phyloP scores from a whole-genome alignment of 2,329 filamentous ascomycete species.

The Alternaria hordeiaustralica region DNA sequence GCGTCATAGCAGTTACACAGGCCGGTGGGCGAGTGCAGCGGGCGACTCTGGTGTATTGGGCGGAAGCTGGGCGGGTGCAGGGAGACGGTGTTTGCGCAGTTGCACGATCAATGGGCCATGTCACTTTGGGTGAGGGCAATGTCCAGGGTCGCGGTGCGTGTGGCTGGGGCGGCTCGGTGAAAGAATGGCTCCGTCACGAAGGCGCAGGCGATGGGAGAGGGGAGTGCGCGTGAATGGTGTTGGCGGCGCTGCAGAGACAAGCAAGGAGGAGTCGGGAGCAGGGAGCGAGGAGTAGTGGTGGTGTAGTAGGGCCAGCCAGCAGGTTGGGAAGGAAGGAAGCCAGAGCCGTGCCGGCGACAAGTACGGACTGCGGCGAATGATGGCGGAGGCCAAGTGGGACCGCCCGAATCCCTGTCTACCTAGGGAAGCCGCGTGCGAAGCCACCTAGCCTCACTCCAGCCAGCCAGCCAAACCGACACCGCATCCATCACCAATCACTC shows the following conservation, averaged over 20 bases:
- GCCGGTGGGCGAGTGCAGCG: constrained; percentile 3
- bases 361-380: constrained; percentile 32
- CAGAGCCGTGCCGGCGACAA: constrained; percentile 24
- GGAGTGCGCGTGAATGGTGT: neutral
- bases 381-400: constrained; percentile 22
- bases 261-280: constrained; percentile 6
- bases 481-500: neutral
- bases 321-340: constrained; percentile 19
- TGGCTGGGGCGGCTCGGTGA: constrained; percentile 35
- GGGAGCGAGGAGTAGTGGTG: constrained; percentile 8
- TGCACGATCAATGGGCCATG: constrained; percentile 46
- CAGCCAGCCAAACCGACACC: neutral
- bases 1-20: constrained; percentile 45
- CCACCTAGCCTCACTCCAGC: neutral
- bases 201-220: constrained; percentile 8
- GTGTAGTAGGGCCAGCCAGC: constrained; percentile 10
- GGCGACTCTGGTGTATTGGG: neutral
- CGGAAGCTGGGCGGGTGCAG: constrained; percentile 6
- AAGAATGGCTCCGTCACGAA: constrained; percentile 33
- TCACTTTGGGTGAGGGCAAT: constrained; percentile 21
- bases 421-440: constrained; percentile 8
- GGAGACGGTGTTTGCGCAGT: constrained; percentile 22
- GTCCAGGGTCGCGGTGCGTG: constrained; percentile 14
- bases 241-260: constrained; percentile 4
- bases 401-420: constrained; percentile 5